Evolutionary conservation across 495 filamentous ascomycete genomes (phyloP).

Genomic region (Daldinia decipiens): DNA sequence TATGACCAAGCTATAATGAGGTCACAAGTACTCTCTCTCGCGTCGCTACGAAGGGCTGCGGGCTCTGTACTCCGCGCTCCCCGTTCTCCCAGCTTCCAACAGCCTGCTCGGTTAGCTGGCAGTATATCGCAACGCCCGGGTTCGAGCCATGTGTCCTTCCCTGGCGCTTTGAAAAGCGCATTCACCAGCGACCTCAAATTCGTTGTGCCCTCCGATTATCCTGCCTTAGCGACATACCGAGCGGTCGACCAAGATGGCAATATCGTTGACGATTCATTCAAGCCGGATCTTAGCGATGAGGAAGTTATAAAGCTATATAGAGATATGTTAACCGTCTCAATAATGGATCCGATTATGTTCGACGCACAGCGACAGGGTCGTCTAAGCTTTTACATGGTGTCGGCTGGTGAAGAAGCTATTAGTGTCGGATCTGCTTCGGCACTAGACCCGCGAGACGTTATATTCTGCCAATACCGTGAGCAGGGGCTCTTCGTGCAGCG

Average conservation of each 20-base stretch:
- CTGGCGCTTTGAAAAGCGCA: slow-evolving; percentile 92
- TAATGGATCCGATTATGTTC: slow-evolving; percentile 96
- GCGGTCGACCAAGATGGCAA: slow-evolving; percentile 84
- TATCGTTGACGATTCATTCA: slow-evolving; percentile 74
- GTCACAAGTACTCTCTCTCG: slow-evolving; percentile 30
- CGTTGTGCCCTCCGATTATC: slow-evolving; percentile 70
- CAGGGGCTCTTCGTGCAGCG: slow-evolving; percentile 89
- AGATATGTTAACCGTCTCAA: slow-evolving; percentile 76
- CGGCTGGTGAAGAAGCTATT: slow-evolving; percentile 94
- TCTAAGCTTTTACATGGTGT: slow-evolving; percentile 97
- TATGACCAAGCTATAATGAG: slow-evolving; percentile 42
- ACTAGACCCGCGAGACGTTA: slow-evolving; percentile 81
- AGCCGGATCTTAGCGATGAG: slow-evolving; percentile 72
- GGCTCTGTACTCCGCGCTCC: slow-evolving; percentile 35
- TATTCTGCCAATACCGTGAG: slow-evolving; percentile 96
- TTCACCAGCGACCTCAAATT: slow-evolving; percentile 85
- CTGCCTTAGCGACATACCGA: slow-evolving; percentile 86
- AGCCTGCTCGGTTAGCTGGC: slow-evolving; percentile 44
- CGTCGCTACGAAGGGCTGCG: slow-evolving; percentile 34
- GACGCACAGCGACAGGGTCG: slow-evolving; percentile 84
- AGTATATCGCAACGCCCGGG: slow-evolving; percentile 72
- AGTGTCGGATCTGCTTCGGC: slow-evolving; percentile 87
- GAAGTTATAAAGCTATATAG: slow-evolving; percentile 72
- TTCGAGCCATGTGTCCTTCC: slow-evolving; percentile 82
- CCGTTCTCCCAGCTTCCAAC: slow-evolving; percentile 22